Evolutionary conservation across 2,329 filamentous ascomycete species (phyloP), one percentile per base, ranked within the genome.

Genomic region (Penicillium sp.): DNA sequence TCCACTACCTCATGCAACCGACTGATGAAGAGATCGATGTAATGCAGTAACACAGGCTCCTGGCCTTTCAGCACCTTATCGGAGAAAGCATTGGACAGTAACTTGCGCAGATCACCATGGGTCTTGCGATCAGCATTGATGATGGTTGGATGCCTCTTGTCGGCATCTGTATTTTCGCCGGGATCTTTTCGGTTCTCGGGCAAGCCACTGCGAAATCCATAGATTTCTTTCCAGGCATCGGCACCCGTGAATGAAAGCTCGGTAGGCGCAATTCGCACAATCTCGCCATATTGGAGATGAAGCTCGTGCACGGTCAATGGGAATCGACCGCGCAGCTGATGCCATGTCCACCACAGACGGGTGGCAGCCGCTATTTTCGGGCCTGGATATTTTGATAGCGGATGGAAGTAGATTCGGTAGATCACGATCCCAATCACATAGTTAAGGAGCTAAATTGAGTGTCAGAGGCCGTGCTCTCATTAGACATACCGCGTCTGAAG

Each of bases 181-280:
- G 36, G n/a, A 3, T 20, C 16, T 44, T 51, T 51, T 16, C 4
- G 22, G 16, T 44, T 38, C 18, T 48, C 40, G 18, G 41, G 18
- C 5, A 30, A 30, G 13, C 33, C 45, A 6, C 40, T 39, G 10
- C 20, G 39, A 35, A 41, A 40, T 5, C 45, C 45, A 24, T 35
- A 60, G 36, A 69, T 67, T 22, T 67, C 63, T 43, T 63, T 60
- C 66, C 66, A 64, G 5, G 63, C 66, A 11, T 62, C 59, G 1
- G 44, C 31, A 30, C 41, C 24, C 14, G 44, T 39, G 18, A 63
- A 64, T n/a, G 56, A 51, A 6, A 69, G 51, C 31, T 67, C 60
- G 20, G 64, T 57, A 1, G 63, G 62, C 11, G 60, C 65, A 22
- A 69, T 63, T 2, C 67, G 64, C 4, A 70, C 58, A 13, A 68